Conservation (phyloP, 805 yeast genomes). For the Naumovozyma castellii region DNA sequence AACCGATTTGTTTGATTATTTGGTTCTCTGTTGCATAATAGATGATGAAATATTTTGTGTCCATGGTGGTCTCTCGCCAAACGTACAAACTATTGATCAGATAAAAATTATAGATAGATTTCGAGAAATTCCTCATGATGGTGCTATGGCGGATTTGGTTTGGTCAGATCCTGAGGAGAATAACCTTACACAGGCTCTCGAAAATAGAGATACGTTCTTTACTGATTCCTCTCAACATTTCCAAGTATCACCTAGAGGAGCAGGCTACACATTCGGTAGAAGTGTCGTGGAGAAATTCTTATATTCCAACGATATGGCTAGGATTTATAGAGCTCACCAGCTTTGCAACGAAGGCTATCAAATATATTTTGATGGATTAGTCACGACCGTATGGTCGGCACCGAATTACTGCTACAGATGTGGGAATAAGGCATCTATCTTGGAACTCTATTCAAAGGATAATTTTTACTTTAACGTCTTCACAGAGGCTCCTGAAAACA, state of each 20-base stretch:
- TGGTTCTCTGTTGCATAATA: constrained; percentile 81
- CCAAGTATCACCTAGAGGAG: constrained; percentile 88
- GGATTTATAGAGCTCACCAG: constrained; percentile 89
- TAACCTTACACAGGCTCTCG: constrained; percentile 21
- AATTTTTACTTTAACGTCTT: constrained; percentile 78
- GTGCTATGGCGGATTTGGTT: constrained; percentile 97
- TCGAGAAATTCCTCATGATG: constrained; percentile 95
- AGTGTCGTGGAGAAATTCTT: constrained; percentile 85
- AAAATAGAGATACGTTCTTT: constrained; percentile 14
- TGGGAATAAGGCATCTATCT: constrained; percentile 95
- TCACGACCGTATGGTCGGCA: constrained; percentile 97
- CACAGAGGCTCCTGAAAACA: constrained; percentile 94
- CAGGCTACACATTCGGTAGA: constrained; percentile 92
- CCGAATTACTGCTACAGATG: constrained; percentile 97
- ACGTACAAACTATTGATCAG: constrained; percentile 88
- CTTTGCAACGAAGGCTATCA: constrained; percentile 94
- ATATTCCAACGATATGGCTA: constrained; percentile 64
- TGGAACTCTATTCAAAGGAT: constrained; percentile 68
- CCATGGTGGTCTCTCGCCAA: constrained; percentile 95
- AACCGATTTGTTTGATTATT: constrained; percentile 87
- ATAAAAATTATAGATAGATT: constrained; percentile 84
- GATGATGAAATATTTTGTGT: constrained; percentile 88
- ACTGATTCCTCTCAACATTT: constrained; percentile 43
- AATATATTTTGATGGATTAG: constrained; percentile 78
- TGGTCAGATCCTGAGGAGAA: constrained; percentile 98